Percentiles rank a stretch among this genome's conserved stretches.
Evolutionary conservation across 306 rosid species (phyloP).

Genomic region (Cyclanthera cordifolia): DNA sequence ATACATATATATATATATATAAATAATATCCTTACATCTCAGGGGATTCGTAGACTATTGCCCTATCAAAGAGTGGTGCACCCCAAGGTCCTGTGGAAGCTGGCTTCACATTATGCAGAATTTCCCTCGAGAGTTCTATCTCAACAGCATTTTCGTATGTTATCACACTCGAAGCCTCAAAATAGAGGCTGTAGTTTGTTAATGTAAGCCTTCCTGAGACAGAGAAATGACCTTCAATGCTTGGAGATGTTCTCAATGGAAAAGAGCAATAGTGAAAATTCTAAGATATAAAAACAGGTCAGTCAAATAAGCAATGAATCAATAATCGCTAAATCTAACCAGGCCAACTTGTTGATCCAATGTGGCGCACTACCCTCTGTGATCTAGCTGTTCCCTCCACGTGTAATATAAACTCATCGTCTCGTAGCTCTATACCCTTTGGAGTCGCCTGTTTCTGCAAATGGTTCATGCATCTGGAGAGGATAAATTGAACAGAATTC

Average conservation of each 20-base stretch:
- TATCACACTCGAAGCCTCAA: slow-evolving; percentile 74
- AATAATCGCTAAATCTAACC: slow-evolving; percentile 27
- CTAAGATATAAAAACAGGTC: slow-evolving; percentile 11
- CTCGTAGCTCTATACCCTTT: slow-evolving; percentile 57
- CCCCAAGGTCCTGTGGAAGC: slow-evolving; percentile 93
- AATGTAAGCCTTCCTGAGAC: slow-evolving; percentile 82
- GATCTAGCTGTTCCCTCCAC: slow-evolving; percentile 87
- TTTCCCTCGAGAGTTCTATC: slow-evolving; percentile 51
- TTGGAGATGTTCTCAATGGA: not conserved
- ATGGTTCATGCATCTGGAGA: slow-evolving; percentile 43
- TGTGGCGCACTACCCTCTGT: slow-evolving; percentile 80
- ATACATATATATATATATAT: not conserved
- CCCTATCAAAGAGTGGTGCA: slow-evolving; percentile 86
- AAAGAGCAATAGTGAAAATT: not conserved
- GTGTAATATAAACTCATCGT: slow-evolving; percentile 72
- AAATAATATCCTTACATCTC: slow-evolving; percentile 51
- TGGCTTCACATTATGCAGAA: slow-evolving; percentile 44
- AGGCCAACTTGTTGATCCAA: slow-evolving; percentile 82
- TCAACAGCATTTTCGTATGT: slow-evolving; percentile 71
- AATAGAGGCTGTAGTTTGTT: slow-evolving; percentile 75
- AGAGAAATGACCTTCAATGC: slow-evolving; percentile 4
- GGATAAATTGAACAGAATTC: not conserved
- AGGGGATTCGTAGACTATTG: slow-evolving; percentile 53
- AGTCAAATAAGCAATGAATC: not conserved
- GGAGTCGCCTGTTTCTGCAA: slow-evolving; percentile 58